A percentile compares a stretch with the other conserved stretches of the same genome.
These are phyloP conservation scores for Nicotiana tabacum DNA, from an alignment of 257 asterid genomes.

Conservation along the genomic window DNA sequence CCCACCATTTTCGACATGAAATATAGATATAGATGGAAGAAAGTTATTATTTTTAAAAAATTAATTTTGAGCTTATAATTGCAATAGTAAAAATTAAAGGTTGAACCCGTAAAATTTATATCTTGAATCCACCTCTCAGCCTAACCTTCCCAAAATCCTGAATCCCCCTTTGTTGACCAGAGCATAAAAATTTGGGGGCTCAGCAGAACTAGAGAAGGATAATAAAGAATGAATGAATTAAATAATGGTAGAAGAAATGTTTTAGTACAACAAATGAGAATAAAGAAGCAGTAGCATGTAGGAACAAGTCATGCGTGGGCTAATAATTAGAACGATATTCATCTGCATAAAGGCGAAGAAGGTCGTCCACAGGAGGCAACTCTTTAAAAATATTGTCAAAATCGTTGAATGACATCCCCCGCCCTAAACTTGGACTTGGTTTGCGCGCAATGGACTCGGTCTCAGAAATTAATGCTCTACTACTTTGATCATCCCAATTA, in stretches of 20 bases:
- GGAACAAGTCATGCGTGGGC: neutral
- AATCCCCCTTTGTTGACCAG: too few relatives aligned
- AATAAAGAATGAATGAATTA: neutral
- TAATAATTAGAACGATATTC: neutral
- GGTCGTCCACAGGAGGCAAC: conserved; percentile 37
- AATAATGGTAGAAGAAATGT: neutral
- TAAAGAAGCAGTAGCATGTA: neutral
- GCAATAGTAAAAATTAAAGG: too few relatives aligned
- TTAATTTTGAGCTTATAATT: too few relatives aligned
- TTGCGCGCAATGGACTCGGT: too few relatives aligned
- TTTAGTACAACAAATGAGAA: neutral
- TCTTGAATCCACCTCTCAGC: too few relatives aligned
- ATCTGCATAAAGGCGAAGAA: conserved; percentile 18
- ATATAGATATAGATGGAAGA: too few relatives aligned
- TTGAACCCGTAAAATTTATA: too few relatives aligned
- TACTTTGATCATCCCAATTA: neutral
- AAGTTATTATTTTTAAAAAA: too few relatives aligned
- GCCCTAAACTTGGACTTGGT: conserved; percentile 11
- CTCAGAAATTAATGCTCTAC: too few relatives aligned
- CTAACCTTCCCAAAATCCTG: too few relatives aligned
- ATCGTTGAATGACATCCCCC: conserved; percentile 38
- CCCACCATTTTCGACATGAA: too few relatives aligned
- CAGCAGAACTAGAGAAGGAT: neutral
- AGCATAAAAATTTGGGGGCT: too few relatives aligned
- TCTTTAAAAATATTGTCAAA: conserved; percentile 34